Conservation (phyloP, 148 eudicot species). For the Chenopodium album region DNA sequence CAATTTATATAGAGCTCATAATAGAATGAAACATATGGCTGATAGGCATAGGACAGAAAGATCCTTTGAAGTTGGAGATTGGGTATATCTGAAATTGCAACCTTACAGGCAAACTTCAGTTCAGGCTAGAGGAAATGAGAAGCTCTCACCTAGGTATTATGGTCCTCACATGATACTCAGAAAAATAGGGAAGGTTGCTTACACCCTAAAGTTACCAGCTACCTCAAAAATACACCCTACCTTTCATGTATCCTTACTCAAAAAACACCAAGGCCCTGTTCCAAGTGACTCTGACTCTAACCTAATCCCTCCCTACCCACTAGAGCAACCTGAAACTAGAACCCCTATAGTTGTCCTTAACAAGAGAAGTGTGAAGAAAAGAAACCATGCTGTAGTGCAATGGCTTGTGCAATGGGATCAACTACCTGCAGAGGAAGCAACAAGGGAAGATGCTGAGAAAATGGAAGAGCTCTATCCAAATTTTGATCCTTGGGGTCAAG, state of each 20-base stretch:
- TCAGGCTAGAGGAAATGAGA: not conserved
- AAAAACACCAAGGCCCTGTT: not conserved
- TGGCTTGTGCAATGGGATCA: not conserved
- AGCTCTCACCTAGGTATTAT: not conserved
- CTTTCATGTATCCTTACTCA: not conserved
- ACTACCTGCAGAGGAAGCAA: not conserved
- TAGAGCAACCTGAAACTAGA: too few species aligned
- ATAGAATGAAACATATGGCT: not conserved
- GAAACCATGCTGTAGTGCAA: not conserved
- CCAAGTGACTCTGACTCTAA: too few species aligned
- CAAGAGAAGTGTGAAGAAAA: not conserved
- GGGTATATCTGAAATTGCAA: not conserved
- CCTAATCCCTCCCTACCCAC: too few species aligned
- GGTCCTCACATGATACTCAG: not conserved
- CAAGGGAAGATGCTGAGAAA: not conserved
- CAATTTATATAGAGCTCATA: not conserved
- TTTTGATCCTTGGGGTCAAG: conserved; percentile 17
- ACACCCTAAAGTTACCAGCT: not conserved
- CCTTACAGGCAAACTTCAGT: not conserved
- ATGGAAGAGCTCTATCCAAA: not conserved
- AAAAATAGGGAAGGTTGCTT: not conserved
- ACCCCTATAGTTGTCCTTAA: not conserved
- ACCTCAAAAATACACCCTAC: not conserved
- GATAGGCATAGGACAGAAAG: not conserved
- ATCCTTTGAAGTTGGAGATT: not conserved